Conservation (phyloP, 2,329 filamentous ascomycete species). For the Fusarium pseudograminearum region DNA sequence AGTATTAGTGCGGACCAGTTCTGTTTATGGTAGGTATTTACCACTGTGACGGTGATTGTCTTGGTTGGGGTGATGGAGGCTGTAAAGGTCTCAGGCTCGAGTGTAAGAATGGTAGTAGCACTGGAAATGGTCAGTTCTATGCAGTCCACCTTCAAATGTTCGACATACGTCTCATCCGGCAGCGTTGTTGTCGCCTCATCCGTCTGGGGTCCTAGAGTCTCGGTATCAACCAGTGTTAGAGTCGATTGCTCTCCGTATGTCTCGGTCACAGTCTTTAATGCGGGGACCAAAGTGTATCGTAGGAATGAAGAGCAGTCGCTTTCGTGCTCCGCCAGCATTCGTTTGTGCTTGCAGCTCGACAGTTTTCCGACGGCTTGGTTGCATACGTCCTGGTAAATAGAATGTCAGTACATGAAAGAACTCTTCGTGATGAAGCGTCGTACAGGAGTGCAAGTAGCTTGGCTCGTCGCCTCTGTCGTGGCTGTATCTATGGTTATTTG, state of each 20-base stretch:
- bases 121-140: neutral
- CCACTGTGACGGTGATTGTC: neutral
- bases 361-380: neutral
- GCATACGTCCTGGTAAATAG: neutral
- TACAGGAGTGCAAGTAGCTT: neutral
- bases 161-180: neutral
- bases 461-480: neutral
- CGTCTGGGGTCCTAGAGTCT: neutral
- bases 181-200: neutral
- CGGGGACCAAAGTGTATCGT: neutral
- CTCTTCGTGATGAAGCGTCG: accelerated
- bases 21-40: accelerated
- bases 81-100: neutral
- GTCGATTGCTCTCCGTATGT: neutral
- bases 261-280: neutral
- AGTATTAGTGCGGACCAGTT: neutral
- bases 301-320: constrained; percentile 7
- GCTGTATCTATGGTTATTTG: neutral
- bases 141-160: neutral
- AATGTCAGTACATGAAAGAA: neutral
- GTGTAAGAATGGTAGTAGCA: neutral
- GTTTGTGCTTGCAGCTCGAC: neutral
- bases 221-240: neutral
- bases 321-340: neutral
- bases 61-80: neutral